A percentile compares a stretch with the other conserved stretches of the same genome.
phyloP scores from a whole-genome alignment of 202 grass and related monocot genomes.

The Schoenoplectus triqueter region DNA sequence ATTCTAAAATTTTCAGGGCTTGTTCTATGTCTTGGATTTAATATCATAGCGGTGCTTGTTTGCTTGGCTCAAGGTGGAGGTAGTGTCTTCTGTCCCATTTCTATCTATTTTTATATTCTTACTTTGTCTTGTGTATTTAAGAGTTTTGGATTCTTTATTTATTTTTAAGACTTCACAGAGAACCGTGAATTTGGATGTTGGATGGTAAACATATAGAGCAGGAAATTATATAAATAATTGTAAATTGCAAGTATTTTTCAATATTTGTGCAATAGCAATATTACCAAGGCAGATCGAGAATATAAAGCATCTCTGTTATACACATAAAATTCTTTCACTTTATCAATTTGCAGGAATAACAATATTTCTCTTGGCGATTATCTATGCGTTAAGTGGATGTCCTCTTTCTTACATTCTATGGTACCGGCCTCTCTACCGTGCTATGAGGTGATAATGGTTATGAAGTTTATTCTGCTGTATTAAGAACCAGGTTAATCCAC shows the following conservation, averaged over 20 bases:
- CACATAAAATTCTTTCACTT: neutral
- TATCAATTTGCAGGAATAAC: slow-evolving; percentile 58
- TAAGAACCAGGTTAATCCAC: neutral
- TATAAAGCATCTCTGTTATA: neutral
- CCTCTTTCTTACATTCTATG: slow-evolving; percentile 93
- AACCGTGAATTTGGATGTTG: neutral
- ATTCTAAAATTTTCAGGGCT: slow-evolving; percentile 56
- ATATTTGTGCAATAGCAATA: neutral
- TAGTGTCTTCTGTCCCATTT: slow-evolving; percentile 36
- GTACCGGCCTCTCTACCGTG: slow-evolving; percentile 84
- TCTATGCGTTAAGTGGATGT: slow-evolving; percentile 83
- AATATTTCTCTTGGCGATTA: slow-evolving; percentile 73
- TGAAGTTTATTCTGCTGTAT: slow-evolving; percentile 18
- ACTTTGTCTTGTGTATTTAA: neutral
- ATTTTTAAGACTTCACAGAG: neutral
- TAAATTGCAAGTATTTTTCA: neutral
- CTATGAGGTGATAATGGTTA: slow-evolving; percentile 67
- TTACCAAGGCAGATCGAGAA: slow-evolving; percentile 4
- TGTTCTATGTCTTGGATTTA: slow-evolving; percentile 73
- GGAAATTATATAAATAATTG: neutral
- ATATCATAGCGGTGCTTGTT: slow-evolving; percentile 68
- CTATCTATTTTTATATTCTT: neutral
- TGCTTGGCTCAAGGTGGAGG: slow-evolving; percentile 70
- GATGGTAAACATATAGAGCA: neutral
- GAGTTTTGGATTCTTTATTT: slow-evolving; percentile 10